These are phyloP conservation scores for Linum lewisii DNA, from an alignment of 345 rosid species.

Conservation along the genomic window DNA sequence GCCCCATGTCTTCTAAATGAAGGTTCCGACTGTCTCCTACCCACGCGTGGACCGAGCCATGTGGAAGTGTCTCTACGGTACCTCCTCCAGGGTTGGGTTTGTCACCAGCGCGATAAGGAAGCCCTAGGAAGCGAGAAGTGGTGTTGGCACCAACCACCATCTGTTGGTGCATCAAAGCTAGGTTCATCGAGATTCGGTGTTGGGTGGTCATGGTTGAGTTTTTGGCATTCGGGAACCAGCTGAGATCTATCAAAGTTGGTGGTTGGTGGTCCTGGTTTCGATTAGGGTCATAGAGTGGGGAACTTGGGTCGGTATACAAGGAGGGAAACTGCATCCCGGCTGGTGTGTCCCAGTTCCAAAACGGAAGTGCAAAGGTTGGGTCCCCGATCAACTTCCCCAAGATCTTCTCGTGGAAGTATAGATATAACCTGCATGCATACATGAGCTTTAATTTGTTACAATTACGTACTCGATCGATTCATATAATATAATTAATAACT, in stretches of 20 bases:
- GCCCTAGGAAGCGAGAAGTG: too few species aligned
- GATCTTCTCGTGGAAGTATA: neutral
- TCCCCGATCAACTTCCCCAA: neutral
- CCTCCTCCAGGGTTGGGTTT: constrained; percentile 25
- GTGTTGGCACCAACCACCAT: too few species aligned
- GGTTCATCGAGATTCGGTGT: too few species aligned
- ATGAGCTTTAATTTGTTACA: too few species aligned
- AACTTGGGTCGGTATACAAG: neutral
- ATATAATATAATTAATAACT: too few species aligned
- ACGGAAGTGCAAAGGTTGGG: neutral
- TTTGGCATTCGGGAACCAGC: constrained; percentile 33
- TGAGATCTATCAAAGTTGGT: too few species aligned
- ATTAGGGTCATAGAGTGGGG: neutral
- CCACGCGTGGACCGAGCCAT: constrained; percentile 42
- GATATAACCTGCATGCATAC: neutral
- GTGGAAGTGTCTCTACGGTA: constrained; percentile 43
- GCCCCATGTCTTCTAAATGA: constrained; percentile 52
- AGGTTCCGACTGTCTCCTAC: constrained; percentile 39
- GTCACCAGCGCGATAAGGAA: too few species aligned
- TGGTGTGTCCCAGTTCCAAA: neutral
- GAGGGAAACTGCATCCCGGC: neutral
- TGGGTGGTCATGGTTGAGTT: constrained; percentile 9
- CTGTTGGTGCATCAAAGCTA: too few species aligned
- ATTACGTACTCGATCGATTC: too few species aligned
- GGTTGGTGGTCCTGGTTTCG: neutral